Percentiles rank a stretch among this genome's conserved stretches.
phyloP scores from a whole-genome alignment of 805 yeast species.

The Candida odintsovae region DNA sequence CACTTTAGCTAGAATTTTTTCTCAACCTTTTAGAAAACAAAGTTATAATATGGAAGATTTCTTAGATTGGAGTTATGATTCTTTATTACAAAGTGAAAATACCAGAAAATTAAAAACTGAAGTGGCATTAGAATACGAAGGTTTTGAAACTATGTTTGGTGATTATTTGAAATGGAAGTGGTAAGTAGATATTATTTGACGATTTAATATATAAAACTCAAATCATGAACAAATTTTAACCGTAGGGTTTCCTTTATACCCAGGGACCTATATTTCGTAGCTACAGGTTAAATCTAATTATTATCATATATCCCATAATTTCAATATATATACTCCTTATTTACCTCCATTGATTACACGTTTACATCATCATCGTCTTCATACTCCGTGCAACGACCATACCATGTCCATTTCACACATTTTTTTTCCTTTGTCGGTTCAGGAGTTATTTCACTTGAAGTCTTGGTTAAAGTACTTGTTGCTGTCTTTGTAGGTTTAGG shows the following conservation, averaged over 20 bases:
- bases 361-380: constrained; percentile 7
- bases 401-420: constrained; percentile 36
- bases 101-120: constrained; percentile 61
- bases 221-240: no score
- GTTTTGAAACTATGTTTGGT: constrained; percentile 21
- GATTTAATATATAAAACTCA: no score
- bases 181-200: constrained; percentile 6
- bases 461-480: neutral
- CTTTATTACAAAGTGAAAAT: constrained; percentile 58
- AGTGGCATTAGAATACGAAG: constrained; percentile 74
- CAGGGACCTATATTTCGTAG: no score
- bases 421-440: constrained; percentile 20
- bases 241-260: no score
- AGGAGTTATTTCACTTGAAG: constrained; percentile 1
- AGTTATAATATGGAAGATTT: constrained; percentile 91
- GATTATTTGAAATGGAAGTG: constrained; percentile 24
- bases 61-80: constrained; percentile 79
- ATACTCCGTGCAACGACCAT: constrained; percentile 53
- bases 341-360: neutral
- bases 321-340: no score
- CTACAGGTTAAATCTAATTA: no score
- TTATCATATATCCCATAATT: no score
- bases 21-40: constrained; percentile 85
- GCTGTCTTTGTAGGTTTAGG: constrained; percentile 1
- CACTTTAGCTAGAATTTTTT: constrained; percentile 79